Percentiles rank a stretch among this genome's conserved stretches.
Evolutionary conservation across 1,284 basidiomycete genomes (phyloP).

Genomic region (Baeospora myosura): DNA sequence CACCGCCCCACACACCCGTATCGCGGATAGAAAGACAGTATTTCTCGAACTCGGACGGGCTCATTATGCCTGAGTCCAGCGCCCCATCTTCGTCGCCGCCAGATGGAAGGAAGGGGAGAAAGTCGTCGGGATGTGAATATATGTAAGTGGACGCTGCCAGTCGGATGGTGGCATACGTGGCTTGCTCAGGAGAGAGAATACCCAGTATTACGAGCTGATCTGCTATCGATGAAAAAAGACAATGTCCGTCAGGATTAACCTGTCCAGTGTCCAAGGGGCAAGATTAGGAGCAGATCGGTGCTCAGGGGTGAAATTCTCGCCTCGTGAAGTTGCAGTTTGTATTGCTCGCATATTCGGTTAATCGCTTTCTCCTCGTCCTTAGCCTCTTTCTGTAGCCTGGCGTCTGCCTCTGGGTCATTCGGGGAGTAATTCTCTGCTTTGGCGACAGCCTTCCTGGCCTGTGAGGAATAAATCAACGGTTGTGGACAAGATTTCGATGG

Average conservation of each 20-base stretch:
- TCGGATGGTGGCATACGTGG: conserved; percentile 58
- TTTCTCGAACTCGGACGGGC: conserved; percentile 54
- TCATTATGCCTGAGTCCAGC: conserved; percentile 69
- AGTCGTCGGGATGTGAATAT: conserved; percentile 79
- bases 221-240: conserved; percentile 88
- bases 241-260: conserved; percentile 94
- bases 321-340: conserved; percentile 67
- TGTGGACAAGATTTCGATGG: background rate
- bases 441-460: conserved; percentile 75
- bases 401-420: conserved; percentile 57
- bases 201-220: conserved; percentile 75
- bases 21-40: conserved; percentile 81
- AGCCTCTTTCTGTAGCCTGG: conserved; percentile 61
- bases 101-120: conserved; percentile 89
- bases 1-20: conserved; percentile 93
- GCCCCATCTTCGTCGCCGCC: conserved; percentile 73
- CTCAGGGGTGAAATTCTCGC: conserved; percentile 28
- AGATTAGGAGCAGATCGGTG: conserved; percentile 6
- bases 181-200: conserved; percentile 47
- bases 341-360: conserved; percentile 55
- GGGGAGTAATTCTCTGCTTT: conserved; percentile 54
- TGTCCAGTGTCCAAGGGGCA: too few relatives aligned
- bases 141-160: conserved; percentile 79
- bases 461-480: conserved; percentile 3
- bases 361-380: conserved; percentile 72